Evolutionary conservation across 2,329 filamentous ascomycete species (phyloP).

Genomic region (Phialophora macrospora): DNA sequence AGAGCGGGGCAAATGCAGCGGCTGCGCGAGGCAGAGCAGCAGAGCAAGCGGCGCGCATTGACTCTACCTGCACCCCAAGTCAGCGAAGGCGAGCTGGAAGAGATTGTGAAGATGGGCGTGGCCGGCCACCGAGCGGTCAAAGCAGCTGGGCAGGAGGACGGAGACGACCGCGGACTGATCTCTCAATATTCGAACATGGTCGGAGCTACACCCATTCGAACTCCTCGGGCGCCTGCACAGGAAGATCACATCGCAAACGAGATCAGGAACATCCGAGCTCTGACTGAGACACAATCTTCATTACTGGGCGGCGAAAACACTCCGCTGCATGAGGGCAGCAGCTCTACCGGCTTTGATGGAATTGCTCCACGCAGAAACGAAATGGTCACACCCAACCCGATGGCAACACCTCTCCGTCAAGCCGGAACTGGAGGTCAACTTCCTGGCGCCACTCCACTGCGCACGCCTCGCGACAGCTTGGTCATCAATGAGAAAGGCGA

Average conservation of each 20-base stretch:
- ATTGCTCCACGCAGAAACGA: slow-evolving; percentile 78
- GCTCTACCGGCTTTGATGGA: slow-evolving; percentile 86
- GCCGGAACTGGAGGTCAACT: slow-evolving; percentile 65
- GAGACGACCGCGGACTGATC: slow-evolving; percentile 81
- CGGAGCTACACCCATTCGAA: slow-evolving; percentile 83
- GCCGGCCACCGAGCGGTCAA: slow-evolving; percentile 82
- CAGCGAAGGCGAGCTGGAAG: slow-evolving; percentile 88
- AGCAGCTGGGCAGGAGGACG: slow-evolving; percentile 77
- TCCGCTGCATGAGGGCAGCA: slow-evolving; percentile 77
- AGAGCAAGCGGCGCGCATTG: slow-evolving; percentile 86
- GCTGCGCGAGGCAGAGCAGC: slow-evolving; percentile 93
- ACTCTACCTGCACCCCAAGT: slow-evolving; percentile 88
- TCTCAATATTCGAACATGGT: slow-evolving; percentile 85
- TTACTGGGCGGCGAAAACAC: slow-evolving; percentile 93
- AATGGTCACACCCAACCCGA: slow-evolving; percentile 89
- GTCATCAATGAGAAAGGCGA: slow-evolving; percentile 75
- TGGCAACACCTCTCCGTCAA: slow-evolving; percentile 83
- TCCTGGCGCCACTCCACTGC: slow-evolving; percentile 79
- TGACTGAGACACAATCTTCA: slow-evolving; percentile 93
- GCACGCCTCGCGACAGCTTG: slow-evolving; percentile 86
- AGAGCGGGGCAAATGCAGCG: slow-evolving; percentile 93
- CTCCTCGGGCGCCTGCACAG: slow-evolving; percentile 85
- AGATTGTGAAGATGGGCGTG: slow-evolving; percentile 99
- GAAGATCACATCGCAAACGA: slow-evolving; percentile 97
- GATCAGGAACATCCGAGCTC: slow-evolving; percentile 86